Evolutionary conservation across 768 basidiomycete species (phyloP).

Genomic region (Tulasnella sp.): DNA sequence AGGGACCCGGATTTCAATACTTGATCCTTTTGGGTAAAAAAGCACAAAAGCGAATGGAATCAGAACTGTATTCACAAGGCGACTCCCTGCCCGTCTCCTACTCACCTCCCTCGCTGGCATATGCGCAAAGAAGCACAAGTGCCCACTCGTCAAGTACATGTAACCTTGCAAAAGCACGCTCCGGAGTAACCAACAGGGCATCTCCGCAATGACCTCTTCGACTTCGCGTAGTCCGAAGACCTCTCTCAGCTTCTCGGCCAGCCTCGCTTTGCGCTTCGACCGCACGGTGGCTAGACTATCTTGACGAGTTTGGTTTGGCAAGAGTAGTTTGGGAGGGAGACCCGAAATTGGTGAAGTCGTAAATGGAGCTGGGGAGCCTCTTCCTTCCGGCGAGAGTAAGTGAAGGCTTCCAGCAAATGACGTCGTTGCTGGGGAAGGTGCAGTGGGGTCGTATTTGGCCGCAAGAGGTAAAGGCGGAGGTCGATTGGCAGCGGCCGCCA

Average conservation of each 20-base stretch:
- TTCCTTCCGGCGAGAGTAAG: not conserved
- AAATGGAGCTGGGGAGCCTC: not conserved
- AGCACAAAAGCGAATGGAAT: not conserved
- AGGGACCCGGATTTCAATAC: conserved; percentile 86
- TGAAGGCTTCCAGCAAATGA: not conserved
- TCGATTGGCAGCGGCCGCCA: conserved; percentile 25
- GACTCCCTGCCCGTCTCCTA: conserved; percentile 15
- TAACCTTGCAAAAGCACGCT: conserved; percentile 92
- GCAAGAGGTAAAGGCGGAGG: not conserved
- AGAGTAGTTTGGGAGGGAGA: not conserved
- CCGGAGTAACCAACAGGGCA: conserved; percentile 89
- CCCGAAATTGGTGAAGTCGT: not conserved
- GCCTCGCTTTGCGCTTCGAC: conserved; percentile 53
- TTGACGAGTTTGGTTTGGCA: conserved; percentile 31
- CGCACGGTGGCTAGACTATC: conserved; percentile 70
- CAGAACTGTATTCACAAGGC: not conserved
- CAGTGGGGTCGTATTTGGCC: conserved; percentile 1
- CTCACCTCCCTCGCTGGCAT: conserved; percentile 83
- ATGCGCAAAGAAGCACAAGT: conserved; percentile 94
- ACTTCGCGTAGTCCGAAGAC: conserved; percentile 78
- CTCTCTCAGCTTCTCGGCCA: conserved; percentile 84
- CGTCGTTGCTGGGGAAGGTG: not conserved
- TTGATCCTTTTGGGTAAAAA: conserved; percentile 54
- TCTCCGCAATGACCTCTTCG: conserved; percentile 81
- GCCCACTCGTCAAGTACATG: conserved; percentile 89